Conservation (phyloP, 1,139 yeast species). For the Fermentozyma sake region DNA sequence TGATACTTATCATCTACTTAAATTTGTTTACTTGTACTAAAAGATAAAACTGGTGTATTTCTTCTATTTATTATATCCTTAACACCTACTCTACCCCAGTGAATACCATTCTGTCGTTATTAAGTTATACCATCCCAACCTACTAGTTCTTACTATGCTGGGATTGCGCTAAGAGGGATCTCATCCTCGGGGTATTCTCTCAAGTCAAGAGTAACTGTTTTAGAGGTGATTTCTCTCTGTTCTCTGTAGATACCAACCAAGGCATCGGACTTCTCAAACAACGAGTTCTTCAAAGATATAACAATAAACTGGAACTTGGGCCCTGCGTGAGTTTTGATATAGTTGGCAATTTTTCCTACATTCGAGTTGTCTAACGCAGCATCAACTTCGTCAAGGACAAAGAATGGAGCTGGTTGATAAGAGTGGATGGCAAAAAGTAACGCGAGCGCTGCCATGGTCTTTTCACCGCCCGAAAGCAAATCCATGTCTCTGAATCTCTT, state of each 20-base stretch:
- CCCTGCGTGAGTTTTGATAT: slow-evolving; percentile 72
- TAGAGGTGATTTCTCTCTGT: slow-evolving; percentile 71
- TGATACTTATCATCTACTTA: too few relatives aligned
- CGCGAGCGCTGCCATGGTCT: slow-evolving; percentile 94
- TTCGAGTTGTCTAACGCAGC: slow-evolving; percentile 93
- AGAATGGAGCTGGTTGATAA: slow-evolving; percentile 90
- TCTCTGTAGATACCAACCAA: slow-evolving; percentile 92
- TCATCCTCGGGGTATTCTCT: slow-evolving; percentile 52
- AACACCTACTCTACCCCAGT: too few relatives aligned
- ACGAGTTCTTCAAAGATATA: slow-evolving; percentile 80
- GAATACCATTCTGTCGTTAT: too few relatives aligned
- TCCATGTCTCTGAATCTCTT: slow-evolving; percentile 94
- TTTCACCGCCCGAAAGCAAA: slow-evolving; percentile 92
- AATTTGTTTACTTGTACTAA: too few relatives aligned
- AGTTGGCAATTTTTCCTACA: slow-evolving; percentile 79
- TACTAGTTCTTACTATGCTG: too few relatives aligned
- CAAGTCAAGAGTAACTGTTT: slow-evolving; percentile 70
- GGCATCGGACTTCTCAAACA: slow-evolving; percentile 86
- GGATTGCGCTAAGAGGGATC: slow-evolving; percentile 1
- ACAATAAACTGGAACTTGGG: slow-evolving; percentile 88
- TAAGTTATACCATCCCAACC: too few relatives aligned
- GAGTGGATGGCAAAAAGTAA: slow-evolving; percentile 87
- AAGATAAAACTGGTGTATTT: too few relatives aligned
- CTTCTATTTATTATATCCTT: too few relatives aligned
- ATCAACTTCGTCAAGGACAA: slow-evolving; percentile 93